phyloP scores from a whole-genome alignment of 2,329 filamentous ascomycete species.

The Botryotinia globosa region DNA sequence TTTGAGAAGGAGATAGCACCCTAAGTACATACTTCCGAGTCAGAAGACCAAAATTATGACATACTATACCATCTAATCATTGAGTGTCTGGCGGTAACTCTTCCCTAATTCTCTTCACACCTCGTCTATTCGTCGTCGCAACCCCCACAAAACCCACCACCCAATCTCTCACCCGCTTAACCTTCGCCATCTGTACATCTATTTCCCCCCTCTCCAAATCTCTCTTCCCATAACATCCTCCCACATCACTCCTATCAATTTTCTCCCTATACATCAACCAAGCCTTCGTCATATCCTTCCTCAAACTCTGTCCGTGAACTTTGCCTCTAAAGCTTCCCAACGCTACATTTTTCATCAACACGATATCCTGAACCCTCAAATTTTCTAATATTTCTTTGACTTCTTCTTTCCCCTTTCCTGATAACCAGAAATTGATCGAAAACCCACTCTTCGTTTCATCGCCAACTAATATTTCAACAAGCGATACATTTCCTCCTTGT shows the following conservation, averaged over 20 bases:
- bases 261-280: slow-evolving; percentile 61
- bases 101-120: slow-evolving; percentile 10
- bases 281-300: slow-evolving; percentile 66
- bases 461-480: slow-evolving; percentile 76
- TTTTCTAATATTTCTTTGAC: slow-evolving; percentile 38
- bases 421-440: slow-evolving; percentile 79
- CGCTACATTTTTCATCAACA: slow-evolving; percentile 77
- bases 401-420: slow-evolving; percentile 36
- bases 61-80: slow-evolving; percentile 7
- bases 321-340: slow-evolving; percentile 70
- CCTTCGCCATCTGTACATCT: slow-evolving; percentile 59
- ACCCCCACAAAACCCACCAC: slow-evolving; percentile 64
- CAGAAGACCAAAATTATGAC: background rate
- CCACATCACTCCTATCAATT: slow-evolving; percentile 50
- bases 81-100: slow-evolving; percentile 30
- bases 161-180: slow-evolving; percentile 71
- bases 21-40: background rate
- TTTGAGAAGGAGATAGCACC: background rate
- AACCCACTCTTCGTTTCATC: slow-evolving; percentile 84
- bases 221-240: slow-evolving; percentile 55
- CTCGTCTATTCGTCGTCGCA: slow-evolving; percentile 5
- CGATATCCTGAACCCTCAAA: slow-evolving; percentile 69
- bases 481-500: slow-evolving; percentile 58
- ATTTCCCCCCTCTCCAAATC: slow-evolving; percentile 42
- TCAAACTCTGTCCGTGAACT: slow-evolving; percentile 82